Evolutionary conservation across 306 rosid genomes (phyloP).

Genomic region (barrel medic (Medicago truncatula)): MtrunA17r5.0-ANR NC_053044.1:52939001-52939500

Average conservation of each 20-base stretch:
- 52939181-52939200: constrained; percentile 86
- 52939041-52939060: constrained; percentile 81
- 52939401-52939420: constrained; percentile 66
- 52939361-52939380: constrained; percentile 91
- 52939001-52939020: constrained; percentile 64
- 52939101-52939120: constrained; percentile 77
- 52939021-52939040: constrained; percentile 76
- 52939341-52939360: constrained; percentile 80
- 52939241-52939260: constrained; percentile 27
- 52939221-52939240: constrained; percentile 55
- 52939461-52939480: constrained; percentile 81
- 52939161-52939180: constrained; percentile 90
- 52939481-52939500: constrained; percentile 65
- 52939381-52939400: constrained; percentile 87
- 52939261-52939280: constrained; percentile 60
- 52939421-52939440: constrained; percentile 52
- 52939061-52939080: constrained; percentile 76
- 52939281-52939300: constrained; percentile 70
- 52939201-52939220: constrained; percentile 78
- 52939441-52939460: constrained; percentile 59
- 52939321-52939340: constrained; percentile 76
- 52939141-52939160: constrained; percentile 92
- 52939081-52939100: constrained; percentile 55
- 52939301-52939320: constrained; percentile 95
- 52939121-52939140: constrained; percentile 88